Evolutionary conservation across 148 eudicot species (phyloP).

Genomic region (Hydrangea macrophylla): DNA sequence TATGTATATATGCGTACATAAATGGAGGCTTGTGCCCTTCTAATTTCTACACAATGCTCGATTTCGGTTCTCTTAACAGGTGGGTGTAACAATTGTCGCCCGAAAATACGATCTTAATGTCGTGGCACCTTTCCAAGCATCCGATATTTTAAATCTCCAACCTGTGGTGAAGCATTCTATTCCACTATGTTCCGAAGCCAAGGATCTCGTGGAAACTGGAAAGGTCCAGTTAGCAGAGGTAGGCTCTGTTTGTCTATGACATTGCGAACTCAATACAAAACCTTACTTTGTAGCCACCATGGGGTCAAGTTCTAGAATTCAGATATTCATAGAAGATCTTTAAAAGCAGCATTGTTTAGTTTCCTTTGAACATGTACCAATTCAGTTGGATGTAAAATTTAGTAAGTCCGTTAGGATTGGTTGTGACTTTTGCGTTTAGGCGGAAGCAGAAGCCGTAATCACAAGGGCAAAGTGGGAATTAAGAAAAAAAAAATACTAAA

Average conservation of each 20-base stretch:
- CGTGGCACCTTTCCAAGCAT: constrained; percentile 62
- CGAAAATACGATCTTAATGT: constrained; percentile 78
- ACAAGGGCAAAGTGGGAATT: too few species aligned
- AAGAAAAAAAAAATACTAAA: too few species aligned
- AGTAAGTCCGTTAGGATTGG: too few species aligned
- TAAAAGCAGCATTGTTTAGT: not conserved
- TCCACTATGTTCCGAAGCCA: constrained; percentile 88
- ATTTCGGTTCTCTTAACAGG: constrained; percentile 42
- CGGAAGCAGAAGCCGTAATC: too few species aligned
- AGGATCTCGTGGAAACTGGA: constrained; percentile 93
- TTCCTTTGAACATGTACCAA: not conserved
- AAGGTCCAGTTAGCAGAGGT: constrained; percentile 95
- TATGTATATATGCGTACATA: too few species aligned
- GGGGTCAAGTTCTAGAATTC: not conserved
- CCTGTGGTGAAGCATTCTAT: constrained; percentile 94
- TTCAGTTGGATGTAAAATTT: not conserved
- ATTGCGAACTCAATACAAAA: not conserved
- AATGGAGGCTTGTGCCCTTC: not conserved
- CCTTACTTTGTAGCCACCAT: not conserved
- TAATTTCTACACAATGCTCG: not conserved
- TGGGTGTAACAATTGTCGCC: constrained; percentile 75
- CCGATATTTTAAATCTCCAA: constrained; percentile 78
- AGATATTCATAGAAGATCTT: too few species aligned
- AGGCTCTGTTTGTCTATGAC: constrained; percentile 15
- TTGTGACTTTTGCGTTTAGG: too few species aligned